Base-by-base conservation (phyloP, 2,329 filamentous ascomycete genomes). In the Apiospora kogelbergensis region DNA sequence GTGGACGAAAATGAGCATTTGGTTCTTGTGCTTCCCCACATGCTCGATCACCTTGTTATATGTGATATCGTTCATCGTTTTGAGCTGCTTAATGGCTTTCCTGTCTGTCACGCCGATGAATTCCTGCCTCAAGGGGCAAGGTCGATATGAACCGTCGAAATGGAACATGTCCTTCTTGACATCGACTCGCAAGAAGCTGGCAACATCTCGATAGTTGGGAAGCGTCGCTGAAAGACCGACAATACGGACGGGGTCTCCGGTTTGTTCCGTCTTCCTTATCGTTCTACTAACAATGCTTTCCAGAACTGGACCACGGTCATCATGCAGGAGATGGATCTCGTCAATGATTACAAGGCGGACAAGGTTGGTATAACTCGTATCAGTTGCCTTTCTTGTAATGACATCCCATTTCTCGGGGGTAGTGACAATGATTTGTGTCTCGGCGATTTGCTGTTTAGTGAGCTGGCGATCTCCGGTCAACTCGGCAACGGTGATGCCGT, bases 401-500 rank as follows among this genome's bases (percentile, higher is more conserved):
- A 99, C 95, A 81, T 99, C 96, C 93, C 94, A 99, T 83, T 99
- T 99, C 81, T 99, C 96, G 24, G 96, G 96, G 0, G 96, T 99
- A 0, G 96, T 99, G 70, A 99, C 95, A 74, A 99, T 99, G 74
- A 99, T 91, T 79, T 99, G 95, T 0, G 96, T 99, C 76, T 99
- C 96, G 1, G 95, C 90, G 72, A 99, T 98, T 84, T 99, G 96
- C 80, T 97, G 94, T 82, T 99, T 99, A 24, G 95, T 99, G 78
- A 99, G 91, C 81, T 98, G 96, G 67, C 96, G 93, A 83, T 99
- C 96, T 83, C 96, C 96, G 71, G 96, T 99, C 76, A 99, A 84
- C 81, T 99, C 96, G n/a, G 95, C 90, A 13, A 99, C 96, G 70
- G 89, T 91, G 78, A 99, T 94, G 46, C 96, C 96, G 73, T 95